Percentiles rank a stretch among this genome's conserved stretches.
Conservation (phyloP, 352 stramenopile genomes). For the Phytophthora brassicae region DNA sequence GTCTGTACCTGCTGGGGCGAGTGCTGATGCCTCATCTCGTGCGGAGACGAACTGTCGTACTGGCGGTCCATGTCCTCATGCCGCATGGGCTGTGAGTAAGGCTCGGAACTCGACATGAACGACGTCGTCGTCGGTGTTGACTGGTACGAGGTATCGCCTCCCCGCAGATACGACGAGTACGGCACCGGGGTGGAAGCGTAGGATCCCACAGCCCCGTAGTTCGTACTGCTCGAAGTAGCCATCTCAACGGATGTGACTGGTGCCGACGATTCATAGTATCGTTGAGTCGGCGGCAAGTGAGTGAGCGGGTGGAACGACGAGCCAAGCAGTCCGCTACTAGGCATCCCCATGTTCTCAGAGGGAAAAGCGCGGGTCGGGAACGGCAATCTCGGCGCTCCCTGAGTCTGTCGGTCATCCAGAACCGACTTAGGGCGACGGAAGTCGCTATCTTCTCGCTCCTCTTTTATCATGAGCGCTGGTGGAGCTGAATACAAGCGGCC, state of each 20-base stretch:
- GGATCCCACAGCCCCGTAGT: conserved; percentile 18
- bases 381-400: conserved; percentile 36
- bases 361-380: conserved; percentile 66
- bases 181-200: conserved; percentile 17
- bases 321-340: conserved; percentile 25
- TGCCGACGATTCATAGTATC: conserved; percentile 37
- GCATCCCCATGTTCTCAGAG: conserved; percentile 41
- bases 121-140: conserved; percentile 28
- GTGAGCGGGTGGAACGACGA: conserved; percentile 43
- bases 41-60: conserved; percentile 39
- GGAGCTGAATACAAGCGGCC: conserved; percentile 26
- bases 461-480: conserved; percentile 24
- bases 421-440: conserved; percentile 33
- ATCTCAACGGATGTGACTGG: conserved; percentile 18
- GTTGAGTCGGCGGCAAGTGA: conserved; percentile 29
- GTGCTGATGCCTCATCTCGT: conserved; percentile 23
- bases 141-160: conserved; percentile 37
- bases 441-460: conserved; percentile 41
- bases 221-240: conserved; percentile 18
- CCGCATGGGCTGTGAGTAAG: conserved; percentile 33
- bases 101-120: conserved; percentile 29
- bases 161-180: conserved; percentile 49
- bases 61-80: conserved; percentile 35
- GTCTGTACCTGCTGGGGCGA: conserved; percentile 28
- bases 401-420: conserved; percentile 37